Conservation (phyloP, 164 flowering plant species). For the grape (Vitis vinifera) region DNA sequence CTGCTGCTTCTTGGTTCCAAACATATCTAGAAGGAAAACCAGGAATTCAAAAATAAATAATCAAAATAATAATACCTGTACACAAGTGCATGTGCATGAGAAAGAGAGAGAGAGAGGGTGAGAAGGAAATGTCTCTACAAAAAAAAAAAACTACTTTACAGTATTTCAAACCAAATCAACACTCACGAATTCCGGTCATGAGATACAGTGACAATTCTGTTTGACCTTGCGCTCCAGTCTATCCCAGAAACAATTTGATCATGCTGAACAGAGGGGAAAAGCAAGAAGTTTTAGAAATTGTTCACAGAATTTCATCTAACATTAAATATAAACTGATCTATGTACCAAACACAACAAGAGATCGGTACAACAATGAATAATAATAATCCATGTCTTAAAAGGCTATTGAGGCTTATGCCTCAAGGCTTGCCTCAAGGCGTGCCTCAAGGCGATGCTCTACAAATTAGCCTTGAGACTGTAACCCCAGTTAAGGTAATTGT, state of each 20-base stretch:
- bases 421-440: no score
- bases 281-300: not conserved
- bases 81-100: not conserved
- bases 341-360: no score
- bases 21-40: constrained; percentile 63
- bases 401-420: no score
- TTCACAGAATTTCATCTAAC: not conserved
- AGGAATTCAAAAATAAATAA: not conserved
- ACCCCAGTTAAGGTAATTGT: no score
- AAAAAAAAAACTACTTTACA: not conserved
- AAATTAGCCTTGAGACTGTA: no score
- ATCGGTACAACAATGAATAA: no score
- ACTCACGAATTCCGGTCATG: constrained; percentile 99
- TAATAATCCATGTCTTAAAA: no score
- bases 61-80: not conserved
- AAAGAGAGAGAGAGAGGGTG: not conserved
- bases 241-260: constrained; percentile 95
- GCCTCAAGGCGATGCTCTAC: no score
- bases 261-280: constrained; percentile 56
- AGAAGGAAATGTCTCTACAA: not conserved
- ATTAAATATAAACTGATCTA: not conserved
- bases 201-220: constrained; percentile 95
- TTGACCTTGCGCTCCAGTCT: constrained; percentile 86
- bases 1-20: constrained; percentile 84
- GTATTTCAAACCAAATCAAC: constrained; percentile 8